Conservation (phyloP, 2,329 filamentous ascomycete genomes). For the Hyphodiscus sp. region DNA sequence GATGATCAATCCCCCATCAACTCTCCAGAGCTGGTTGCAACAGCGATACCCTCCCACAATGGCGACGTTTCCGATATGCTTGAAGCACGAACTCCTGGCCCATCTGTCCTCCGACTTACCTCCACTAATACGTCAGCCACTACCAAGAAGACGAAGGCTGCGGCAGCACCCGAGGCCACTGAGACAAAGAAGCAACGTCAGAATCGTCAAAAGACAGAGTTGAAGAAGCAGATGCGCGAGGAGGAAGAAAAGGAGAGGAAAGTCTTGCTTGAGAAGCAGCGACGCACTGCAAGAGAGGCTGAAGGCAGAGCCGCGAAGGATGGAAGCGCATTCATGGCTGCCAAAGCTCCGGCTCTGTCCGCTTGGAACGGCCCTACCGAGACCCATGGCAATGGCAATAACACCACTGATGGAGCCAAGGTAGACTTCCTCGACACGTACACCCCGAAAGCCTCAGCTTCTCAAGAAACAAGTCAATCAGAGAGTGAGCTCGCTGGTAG, state of each 20-base stretch:
- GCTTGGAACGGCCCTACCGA: constrained; percentile 35
- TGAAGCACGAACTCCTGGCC: constrained; percentile 60
- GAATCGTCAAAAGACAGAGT: constrained; percentile 83
- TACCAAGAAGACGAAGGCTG: constrained; percentile 56
- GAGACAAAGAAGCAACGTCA: constrained; percentile 96
- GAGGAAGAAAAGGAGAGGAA: constrained; percentile 75
- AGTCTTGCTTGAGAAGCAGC: constrained; percentile 71
- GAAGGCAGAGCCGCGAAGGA: constrained; percentile 81
- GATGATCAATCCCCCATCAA: constrained; percentile 68
- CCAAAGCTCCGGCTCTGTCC: constrained; percentile 36
- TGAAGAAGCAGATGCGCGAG: constrained; percentile 66
- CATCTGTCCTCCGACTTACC: constrained; percentile 73
- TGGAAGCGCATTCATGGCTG: constrained; percentile 54
- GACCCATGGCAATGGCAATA: constrained; percentile 6
- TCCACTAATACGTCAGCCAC: constrained; percentile 50
- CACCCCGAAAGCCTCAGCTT: constrained; percentile 15
- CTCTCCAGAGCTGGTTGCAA: constrained; percentile 56
- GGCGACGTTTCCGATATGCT: constrained; percentile 88
- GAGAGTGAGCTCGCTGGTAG: constrained; percentile 16
- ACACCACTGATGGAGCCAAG: constrained; percentile 24
- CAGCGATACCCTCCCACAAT: constrained; percentile 36
- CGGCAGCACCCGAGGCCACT: constrained; percentile 51
- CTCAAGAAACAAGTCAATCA: constrained; percentile 11
- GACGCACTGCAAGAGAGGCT: constrained; percentile 71
- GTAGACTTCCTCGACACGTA: constrained; percentile 51